These are phyloP conservation scores for Penicillium samsonianum DNA, from an alignment of 495 filamentous ascomycete species.

Conservation along the genomic window DNA sequence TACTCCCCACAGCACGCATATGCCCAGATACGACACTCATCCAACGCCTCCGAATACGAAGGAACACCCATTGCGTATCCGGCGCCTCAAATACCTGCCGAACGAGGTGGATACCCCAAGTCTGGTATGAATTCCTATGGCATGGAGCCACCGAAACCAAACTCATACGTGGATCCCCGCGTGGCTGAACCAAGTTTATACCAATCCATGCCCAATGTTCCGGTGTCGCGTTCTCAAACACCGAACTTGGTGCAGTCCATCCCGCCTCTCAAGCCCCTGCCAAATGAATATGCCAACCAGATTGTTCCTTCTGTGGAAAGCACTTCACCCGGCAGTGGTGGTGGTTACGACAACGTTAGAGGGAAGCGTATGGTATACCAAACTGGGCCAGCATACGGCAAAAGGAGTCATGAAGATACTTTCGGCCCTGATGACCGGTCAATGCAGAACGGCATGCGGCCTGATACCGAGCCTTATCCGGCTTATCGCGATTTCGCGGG, in stretches of 20 bases:
- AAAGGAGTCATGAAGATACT: constrained; percentile 45
- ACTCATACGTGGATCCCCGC: constrained; percentile 29
- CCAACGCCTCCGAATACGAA: constrained; percentile 40
- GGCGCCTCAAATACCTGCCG: constrained; percentile 24
- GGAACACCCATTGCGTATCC: constrained; percentile 32
- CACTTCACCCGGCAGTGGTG: constrained; percentile 27
- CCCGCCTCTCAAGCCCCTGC: constrained; percentile 26
- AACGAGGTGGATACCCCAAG: constrained; percentile 34
- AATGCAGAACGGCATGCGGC: constrained; percentile 55
- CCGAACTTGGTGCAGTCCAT: constrained; percentile 29
- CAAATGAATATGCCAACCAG: constrained; percentile 28
- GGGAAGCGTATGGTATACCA: constrained; percentile 39
- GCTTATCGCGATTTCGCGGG: constrained; percentile 33
- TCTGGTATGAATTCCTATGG: constrained; percentile 33
- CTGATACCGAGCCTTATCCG: constrained; percentile 38
- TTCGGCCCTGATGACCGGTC: constrained; percentile 46
- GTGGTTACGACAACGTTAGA: constrained; percentile 27
- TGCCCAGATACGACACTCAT: constrained; percentile 43
- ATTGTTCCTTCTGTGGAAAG: constrained; percentile 29
- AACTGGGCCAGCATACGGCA: constrained; percentile 31
- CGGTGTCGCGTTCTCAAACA: constrained; percentile 29
- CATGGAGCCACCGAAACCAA: constrained; percentile 33
- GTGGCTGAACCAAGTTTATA: constrained; percentile 29
- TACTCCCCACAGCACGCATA: constrained; percentile 48
- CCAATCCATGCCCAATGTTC: constrained; percentile 25